Percentiles rank a stretch among this genome's conserved stretches.
phyloP scores from a whole-genome alignment of 805 yeast genomes.

The Lachancea quebecensis region DNA sequence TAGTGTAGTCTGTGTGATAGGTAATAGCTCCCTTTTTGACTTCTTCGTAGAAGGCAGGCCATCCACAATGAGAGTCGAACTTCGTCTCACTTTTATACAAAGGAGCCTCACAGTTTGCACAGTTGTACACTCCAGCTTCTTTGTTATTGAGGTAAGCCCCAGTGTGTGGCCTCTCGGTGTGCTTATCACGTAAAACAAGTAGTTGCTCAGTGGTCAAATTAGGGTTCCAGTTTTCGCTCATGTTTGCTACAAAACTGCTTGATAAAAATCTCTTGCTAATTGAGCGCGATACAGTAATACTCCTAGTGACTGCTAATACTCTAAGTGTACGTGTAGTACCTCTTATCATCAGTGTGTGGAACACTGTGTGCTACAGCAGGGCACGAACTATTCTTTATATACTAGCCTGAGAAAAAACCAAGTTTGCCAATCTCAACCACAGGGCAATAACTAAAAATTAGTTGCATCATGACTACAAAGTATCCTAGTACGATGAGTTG shows the following conservation, averaged over 20 bases:
- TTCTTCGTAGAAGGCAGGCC: slow-evolving; percentile 94
- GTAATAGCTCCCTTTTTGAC: slow-evolving; percentile 70
- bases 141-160: slow-evolving; percentile 31
- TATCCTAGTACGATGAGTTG: slow-evolving; percentile 54
- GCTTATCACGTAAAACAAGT: slow-evolving; percentile 61
- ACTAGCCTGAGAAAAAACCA: too few species aligned
- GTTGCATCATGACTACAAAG: slow-evolving; percentile 15
- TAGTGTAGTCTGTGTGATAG: slow-evolving; percentile 49
- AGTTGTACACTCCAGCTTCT: slow-evolving; percentile 59
- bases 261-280: background rate
- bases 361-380: too few species aligned
- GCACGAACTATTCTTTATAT: too few species aligned
- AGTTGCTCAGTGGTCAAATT: slow-evolving; percentile 69
- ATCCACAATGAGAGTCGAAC: slow-evolving; percentile 89
- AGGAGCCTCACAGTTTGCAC: slow-evolving; percentile 83
- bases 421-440: too few species aligned
- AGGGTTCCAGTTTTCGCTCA: slow-evolving; percentile 62
- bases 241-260: background rate
- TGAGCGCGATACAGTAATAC: background rate
- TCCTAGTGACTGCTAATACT: background rate
- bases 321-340: background rate
- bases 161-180: slow-evolving; percentile 41
- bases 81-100: slow-evolving; percentile 74
- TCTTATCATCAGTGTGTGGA: too few species aligned
- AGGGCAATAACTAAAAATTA: background rate